Conservation (phyloP, 495 filamentous ascomycete species). For the Hypoxylon lienhwacheense region DNA sequence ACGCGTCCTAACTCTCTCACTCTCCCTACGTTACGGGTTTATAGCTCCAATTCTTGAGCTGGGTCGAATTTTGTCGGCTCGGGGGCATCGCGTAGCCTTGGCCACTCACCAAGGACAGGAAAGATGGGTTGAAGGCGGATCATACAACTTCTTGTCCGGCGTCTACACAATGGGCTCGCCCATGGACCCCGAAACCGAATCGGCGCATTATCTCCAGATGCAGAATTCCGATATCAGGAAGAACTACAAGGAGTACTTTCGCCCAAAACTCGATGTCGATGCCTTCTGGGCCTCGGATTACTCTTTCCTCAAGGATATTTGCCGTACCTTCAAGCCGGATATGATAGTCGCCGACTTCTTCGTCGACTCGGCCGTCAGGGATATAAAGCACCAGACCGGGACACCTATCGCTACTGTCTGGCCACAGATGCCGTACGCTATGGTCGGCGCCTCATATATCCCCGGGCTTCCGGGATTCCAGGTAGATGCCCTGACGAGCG, state of each 20-base stretch:
- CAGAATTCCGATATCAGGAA: slow-evolving; percentile 38
- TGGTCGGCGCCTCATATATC: slow-evolving; percentile 42
- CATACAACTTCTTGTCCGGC: slow-evolving; percentile 35
- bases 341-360: slow-evolving; percentile 47
- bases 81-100: slow-evolving; percentile 45
- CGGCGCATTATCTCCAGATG: slow-evolving; percentile 39
- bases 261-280: slow-evolving; percentile 42
- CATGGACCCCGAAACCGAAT: slow-evolving; percentile 14
- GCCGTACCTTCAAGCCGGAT: slow-evolving; percentile 31
- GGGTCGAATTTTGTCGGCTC: slow-evolving; percentile 38
- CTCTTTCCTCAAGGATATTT: slow-evolving; percentile 31
- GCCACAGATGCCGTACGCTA: slow-evolving; percentile 45
- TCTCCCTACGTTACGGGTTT: neutral
- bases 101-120: slow-evolving; percentile 45
- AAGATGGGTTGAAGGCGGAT: slow-evolving; percentile 29
- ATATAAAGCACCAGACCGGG: slow-evolving; percentile 39
- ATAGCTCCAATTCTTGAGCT: slow-evolving; percentile 45
- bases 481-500: slow-evolving; percentile 40
- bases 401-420: slow-evolving; percentile 43
- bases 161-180: slow-evolving; percentile 29
- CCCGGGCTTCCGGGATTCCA: slow-evolving; percentile 47
- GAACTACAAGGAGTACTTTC: slow-evolving; percentile 32
- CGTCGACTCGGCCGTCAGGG: slow-evolving; percentile 41
- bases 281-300: slow-evolving; percentile 47
- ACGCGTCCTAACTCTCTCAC: neutral